phyloP scores from a whole-genome alignment of 108 stramenopile species.

The Fragilariopsis cylindrus region DNA sequence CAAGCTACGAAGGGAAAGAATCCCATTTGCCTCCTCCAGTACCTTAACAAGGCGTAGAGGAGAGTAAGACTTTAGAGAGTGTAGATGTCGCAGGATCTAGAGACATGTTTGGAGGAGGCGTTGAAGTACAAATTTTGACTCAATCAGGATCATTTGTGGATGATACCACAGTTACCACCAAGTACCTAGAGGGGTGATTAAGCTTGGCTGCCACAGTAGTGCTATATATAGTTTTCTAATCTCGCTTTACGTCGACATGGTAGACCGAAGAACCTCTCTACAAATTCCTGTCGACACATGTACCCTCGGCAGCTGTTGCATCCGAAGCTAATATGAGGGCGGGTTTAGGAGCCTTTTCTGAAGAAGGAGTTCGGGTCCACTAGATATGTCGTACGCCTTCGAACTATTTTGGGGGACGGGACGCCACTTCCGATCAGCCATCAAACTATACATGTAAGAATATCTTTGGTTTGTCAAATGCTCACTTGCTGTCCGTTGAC shows the following conservation, averaged over 20 bases:
- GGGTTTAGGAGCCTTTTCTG: constrained; percentile 32
- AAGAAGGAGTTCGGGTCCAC: constrained; percentile 55
- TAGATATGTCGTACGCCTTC: constrained; percentile 82
- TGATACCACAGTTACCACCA: constrained; percentile 55
- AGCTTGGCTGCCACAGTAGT: constrained; percentile 70
- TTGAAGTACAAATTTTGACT: constrained; percentile 34
- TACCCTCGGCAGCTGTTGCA: constrained; percentile 51
- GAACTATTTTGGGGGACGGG: constrained; percentile 72
- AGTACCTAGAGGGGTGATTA: constrained; percentile 84
- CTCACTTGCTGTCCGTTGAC: neutral
- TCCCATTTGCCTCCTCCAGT: constrained; percentile 3
- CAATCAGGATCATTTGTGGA: constrained; percentile 53
- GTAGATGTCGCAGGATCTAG: constrained; percentile 35
- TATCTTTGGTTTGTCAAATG: neutral
- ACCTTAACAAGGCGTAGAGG: constrained; percentile 9
- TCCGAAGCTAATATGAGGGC: constrained; percentile 34
- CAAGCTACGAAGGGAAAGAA: constrained; percentile 26
- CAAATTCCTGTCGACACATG: constrained; percentile 73
- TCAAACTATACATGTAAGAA: constrained; percentile 77
- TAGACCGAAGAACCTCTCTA: constrained; percentile 82
- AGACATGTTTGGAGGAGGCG: constrained; percentile 41
- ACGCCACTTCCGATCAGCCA: constrained; percentile 84
- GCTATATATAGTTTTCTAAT: constrained; percentile 79
- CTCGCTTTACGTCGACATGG: constrained; percentile 71
- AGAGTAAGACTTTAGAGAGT: constrained; percentile 32